phyloP scores from a whole-genome alignment of 208 protist species.

The Blechomonas ayalai region DNA sequence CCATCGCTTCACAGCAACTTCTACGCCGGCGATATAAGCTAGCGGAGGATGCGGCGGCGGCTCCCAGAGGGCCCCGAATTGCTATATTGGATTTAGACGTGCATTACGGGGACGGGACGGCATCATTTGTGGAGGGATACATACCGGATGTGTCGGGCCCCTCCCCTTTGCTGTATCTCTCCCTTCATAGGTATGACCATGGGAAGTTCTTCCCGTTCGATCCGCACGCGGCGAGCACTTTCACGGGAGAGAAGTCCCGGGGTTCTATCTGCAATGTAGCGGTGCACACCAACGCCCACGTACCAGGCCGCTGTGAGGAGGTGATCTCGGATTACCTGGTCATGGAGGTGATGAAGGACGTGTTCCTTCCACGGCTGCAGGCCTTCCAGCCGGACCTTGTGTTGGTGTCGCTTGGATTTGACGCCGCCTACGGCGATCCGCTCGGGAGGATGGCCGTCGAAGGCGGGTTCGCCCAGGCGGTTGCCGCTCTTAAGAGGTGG shows the following conservation, averaged over 20 bases:
- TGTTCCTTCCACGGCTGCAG: constrained; percentile 71
- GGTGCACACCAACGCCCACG: constrained; percentile 46
- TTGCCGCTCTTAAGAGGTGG: constrained; percentile 43
- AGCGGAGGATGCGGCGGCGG: neutral
- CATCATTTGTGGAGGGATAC: constrained; percentile 75
- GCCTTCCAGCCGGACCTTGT: constrained; percentile 73
- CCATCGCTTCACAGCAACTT: constrained; percentile 51
- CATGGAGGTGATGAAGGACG: constrained; percentile 24
- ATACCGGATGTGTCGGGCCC: constrained; percentile 3
- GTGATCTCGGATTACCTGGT: constrained; percentile 78
- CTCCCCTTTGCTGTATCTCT: constrained; percentile 66
- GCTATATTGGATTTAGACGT: constrained; percentile 89
- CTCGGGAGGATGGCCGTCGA: constrained; percentile 79
- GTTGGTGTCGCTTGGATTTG: constrained; percentile 87
- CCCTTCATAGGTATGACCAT: constrained; percentile 73
- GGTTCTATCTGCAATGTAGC: constrained; percentile 74
- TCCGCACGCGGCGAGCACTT: constrained; percentile 19
- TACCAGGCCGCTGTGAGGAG: constrained; percentile 34
- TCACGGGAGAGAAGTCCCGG: constrained; percentile 26
- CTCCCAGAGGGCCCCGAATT: constrained; percentile 20
- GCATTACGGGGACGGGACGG: constrained; percentile 91
- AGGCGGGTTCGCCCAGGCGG: constrained; percentile 47
- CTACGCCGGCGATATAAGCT: constrained; percentile 11
- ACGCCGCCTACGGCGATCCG: constrained; percentile 88
- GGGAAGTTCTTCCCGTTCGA: constrained; percentile 64